These are phyloP conservation scores for Ordospora pajunii DNA, from an alignment of 371 early-diverging fungal species.

Conservation along the genomic window DNA sequence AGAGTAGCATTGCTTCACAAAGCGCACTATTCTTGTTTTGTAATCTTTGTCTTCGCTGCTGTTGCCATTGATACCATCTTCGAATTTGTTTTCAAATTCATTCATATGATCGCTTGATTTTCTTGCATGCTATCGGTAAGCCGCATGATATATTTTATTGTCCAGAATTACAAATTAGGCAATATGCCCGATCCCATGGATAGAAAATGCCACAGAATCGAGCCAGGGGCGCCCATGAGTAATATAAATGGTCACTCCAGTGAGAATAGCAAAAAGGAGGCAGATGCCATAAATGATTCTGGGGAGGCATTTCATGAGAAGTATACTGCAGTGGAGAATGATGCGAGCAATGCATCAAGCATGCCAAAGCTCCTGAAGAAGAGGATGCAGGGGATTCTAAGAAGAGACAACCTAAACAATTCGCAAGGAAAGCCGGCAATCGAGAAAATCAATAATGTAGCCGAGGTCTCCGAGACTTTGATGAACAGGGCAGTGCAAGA, in stretches of 20 bases:
- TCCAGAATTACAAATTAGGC: not conserved
- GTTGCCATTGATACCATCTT: not conserved
- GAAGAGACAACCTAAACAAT: constrained; percentile 69
- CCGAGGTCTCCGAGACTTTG: constrained; percentile 65
- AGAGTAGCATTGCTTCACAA: no score
- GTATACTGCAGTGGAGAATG: not conserved
- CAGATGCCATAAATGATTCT: not conserved
- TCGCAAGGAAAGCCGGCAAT: constrained; percentile 68
- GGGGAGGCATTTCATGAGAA: not conserved
- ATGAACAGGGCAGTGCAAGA: constrained; percentile 64
- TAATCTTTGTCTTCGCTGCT: no score
- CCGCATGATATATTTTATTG: not conserved
- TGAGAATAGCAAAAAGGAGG: not conserved
- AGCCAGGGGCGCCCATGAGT: not conserved
- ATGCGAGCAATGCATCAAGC: not conserved
- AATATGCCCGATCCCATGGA: not conserved
- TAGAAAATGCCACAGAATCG: not conserved
- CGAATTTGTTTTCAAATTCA: not conserved
- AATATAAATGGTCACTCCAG: not conserved
- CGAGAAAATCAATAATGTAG: constrained; percentile 71
- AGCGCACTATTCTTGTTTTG: no score
- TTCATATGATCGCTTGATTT: not conserved
- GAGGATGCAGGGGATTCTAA: constrained; percentile 71
- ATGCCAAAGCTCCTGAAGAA: constrained; percentile 52
- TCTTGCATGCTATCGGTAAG: not conserved